Evolutionary conservation across 139 green algal genomes (phyloP).

Genomic region (Micractinium sp.): DNA sequence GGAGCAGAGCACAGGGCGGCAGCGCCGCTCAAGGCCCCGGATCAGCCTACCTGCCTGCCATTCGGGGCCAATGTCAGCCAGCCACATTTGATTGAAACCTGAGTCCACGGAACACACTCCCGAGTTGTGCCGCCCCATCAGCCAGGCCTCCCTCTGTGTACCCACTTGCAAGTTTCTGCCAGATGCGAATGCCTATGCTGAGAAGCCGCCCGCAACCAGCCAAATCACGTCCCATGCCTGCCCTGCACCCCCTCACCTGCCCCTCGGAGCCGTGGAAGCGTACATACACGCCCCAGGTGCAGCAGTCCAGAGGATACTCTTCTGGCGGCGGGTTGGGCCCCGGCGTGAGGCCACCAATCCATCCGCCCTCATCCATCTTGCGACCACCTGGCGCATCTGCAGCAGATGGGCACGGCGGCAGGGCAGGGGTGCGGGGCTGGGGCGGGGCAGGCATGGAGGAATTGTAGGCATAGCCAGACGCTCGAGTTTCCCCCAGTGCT

Average conservation of each 20-base stretch:
- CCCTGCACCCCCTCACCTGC: neutral
- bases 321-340: constrained; percentile 5
- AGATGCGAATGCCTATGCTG: neutral
- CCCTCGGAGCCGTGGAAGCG: constrained; percentile 37
- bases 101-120: too few species aligned
- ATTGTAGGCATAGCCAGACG: too few species aligned
- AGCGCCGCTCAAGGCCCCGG: too few species aligned
- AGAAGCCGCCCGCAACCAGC: neutral
- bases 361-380: neutral
- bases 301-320: constrained; percentile 30
- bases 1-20: neutral
- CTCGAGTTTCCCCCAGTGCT: too few species aligned
- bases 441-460: too few species aligned
- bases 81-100: too few species aligned
- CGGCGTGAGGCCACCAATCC: constrained; percentile 5
- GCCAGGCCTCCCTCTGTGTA: too few species aligned
- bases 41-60: neutral
- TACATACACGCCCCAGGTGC: constrained; percentile 40
- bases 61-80: too few species aligned
- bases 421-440: neutral
- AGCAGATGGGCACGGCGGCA: neutral
- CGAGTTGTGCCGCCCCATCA: too few species aligned
- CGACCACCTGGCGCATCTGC: neutral
- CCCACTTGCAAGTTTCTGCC: too few species aligned
- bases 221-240: neutral